Percentiles rank a stretch among this genome's conserved stretches.
These are phyloP conservation scores for Beta corolliflora DNA, from an alignment of 179 eudicot genomes.

Conservation along the genomic window DNA sequence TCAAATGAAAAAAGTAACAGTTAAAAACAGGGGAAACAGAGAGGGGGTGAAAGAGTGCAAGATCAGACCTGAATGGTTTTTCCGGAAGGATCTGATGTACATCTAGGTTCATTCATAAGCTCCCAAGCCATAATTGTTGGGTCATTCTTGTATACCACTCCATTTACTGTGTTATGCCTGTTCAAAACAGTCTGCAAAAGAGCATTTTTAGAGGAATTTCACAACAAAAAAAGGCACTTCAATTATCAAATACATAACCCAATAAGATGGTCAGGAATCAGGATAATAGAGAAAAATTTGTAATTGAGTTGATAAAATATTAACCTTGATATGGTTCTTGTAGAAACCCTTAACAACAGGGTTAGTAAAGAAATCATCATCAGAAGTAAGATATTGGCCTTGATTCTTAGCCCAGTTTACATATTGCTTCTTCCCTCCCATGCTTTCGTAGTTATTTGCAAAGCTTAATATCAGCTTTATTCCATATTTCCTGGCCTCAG, in stretches of 20 bases:
- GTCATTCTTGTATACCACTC: constrained; percentile 79
- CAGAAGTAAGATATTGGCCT: constrained; percentile 66
- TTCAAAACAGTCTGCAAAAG: constrained; percentile 70
- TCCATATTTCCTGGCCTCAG: constrained; percentile 86
- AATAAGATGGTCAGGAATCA: no score
- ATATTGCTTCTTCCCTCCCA: constrained; percentile 92
- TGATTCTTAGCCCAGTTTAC: constrained; percentile 79
- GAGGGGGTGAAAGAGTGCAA: neutral
- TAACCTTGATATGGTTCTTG: constrained; percentile 81
- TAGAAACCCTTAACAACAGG: constrained; percentile 69
- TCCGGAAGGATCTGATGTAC: constrained; percentile 88
- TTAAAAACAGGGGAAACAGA: neutral
- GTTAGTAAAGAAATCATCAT: constrained; percentile 80
- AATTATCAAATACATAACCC: neutral
- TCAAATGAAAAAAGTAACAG: neutral
- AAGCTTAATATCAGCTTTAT: constrained; percentile 71
- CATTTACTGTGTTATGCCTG: constrained; percentile 65
- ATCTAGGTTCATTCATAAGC: constrained; percentile 97
- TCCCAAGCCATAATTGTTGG: constrained; percentile 98
- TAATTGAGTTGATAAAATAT: neutral
- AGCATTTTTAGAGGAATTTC: neutral
- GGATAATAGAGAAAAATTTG: no score
- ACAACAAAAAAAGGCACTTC: no score
- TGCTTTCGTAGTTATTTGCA: constrained; percentile 71
- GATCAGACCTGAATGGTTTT: constrained; percentile 70